Conservation (phyloP, 768 basidiomycete species). For the Tephrocybe sp. region DNA sequence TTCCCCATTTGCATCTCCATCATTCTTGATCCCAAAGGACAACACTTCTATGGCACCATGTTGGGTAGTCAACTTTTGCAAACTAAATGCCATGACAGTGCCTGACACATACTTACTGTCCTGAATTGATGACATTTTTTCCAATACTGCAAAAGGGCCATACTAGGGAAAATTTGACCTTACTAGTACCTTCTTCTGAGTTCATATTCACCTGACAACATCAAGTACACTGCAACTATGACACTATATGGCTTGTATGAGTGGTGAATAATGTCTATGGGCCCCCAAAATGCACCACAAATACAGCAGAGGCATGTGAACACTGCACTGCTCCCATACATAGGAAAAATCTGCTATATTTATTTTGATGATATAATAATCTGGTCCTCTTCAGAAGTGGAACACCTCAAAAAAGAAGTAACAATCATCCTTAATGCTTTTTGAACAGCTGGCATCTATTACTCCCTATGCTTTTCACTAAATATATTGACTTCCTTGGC, state of each 20-base stretch:
- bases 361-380: too few species aligned
- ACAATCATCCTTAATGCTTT: too few species aligned
- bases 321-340: too few species aligned
- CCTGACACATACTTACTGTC: slow-evolving; percentile 23
- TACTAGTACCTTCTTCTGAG: slow-evolving; percentile 27
- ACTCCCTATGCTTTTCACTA: too few species aligned
- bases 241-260: slow-evolving; percentile 39
- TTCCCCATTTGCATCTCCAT: slow-evolving; percentile 25
- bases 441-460: too few species aligned
- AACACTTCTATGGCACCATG: slow-evolving; percentile 25
- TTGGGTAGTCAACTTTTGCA: slow-evolving; percentile 33
- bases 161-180: neutral
- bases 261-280: slow-evolving; percentile 42
- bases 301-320: too few species aligned
- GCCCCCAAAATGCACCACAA: too few species aligned
- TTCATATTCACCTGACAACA: slow-evolving; percentile 16
- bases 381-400: too few species aligned
- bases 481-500: too few species aligned
- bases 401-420: too few species aligned
- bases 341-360: too few species aligned
- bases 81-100: slow-evolving; percentile 14
- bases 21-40: slow-evolving; percentile 14
- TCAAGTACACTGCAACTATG: slow-evolving; percentile 27
- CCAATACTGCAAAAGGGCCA: slow-evolving; percentile 3
- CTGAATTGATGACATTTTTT: slow-evolving; percentile 20